phyloP scores from a whole-genome alignment of 495 filamentous ascomycete species.

The Aspergillus affinis region DNA sequence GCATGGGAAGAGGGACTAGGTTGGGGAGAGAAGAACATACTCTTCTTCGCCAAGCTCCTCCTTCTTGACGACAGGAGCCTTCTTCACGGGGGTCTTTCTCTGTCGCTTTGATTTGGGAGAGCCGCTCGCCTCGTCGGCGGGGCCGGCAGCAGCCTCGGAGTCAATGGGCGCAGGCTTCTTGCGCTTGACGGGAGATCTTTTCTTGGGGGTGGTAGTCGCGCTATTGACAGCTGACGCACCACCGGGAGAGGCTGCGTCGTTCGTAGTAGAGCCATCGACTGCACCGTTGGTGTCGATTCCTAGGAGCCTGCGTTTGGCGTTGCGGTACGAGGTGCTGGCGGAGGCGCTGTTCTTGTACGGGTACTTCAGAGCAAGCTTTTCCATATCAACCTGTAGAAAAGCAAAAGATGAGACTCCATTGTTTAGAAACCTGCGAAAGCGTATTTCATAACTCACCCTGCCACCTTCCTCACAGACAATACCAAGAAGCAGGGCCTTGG shows the following conservation, averaged over 20 bases:
- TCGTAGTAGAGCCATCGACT: constrained; percentile 1
- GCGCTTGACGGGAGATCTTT: constrained; percentile 16
- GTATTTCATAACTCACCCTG: constrained; percentile 19
- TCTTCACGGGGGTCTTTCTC: constrained; percentile 18
- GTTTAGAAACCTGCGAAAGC: neutral
- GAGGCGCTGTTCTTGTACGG: constrained; percentile 36
- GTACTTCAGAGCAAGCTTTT: constrained; percentile 33
- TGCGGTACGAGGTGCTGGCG: constrained; percentile 28
- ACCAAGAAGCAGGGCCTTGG: constrained; percentile 25
- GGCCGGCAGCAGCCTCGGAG: constrained; percentile 1
- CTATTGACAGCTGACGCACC: neutral
- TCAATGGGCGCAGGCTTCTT: constrained; percentile 15
- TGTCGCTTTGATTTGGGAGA: constrained; percentile 24
- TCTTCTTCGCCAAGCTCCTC: constrained; percentile 7
- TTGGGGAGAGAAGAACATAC: constrained; percentile 11
- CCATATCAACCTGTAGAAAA: constrained; percentile 35
- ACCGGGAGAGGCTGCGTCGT: neutral
- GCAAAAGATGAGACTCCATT: neutral
- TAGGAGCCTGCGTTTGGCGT: constrained; percentile 28
- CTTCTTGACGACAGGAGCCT: constrained; percentile 6
- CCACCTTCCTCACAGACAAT: constrained; percentile 17
- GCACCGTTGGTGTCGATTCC: neutral
- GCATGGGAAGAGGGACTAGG: neutral
- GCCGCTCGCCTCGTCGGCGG: constrained; percentile 7
- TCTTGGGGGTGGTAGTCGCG: constrained; percentile 19